These are phyloP conservation scores for Penicillium verhagenii DNA, from an alignment of 495 filamentous ascomycete genomes.

Conservation along the genomic window DNA sequence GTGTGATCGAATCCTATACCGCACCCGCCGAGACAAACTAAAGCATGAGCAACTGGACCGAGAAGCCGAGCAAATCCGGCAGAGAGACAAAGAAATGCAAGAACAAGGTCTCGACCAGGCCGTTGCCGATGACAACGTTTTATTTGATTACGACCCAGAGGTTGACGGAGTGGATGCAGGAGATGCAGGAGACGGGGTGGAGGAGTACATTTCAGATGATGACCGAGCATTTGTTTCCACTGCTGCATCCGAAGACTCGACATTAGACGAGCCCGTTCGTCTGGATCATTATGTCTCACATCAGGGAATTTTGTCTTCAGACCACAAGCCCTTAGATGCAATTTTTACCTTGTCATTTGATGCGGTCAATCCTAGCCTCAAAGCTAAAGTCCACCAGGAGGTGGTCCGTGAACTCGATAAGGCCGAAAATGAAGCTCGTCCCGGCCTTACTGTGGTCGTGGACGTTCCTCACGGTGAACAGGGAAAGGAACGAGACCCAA, in stretches of 20 bases:
- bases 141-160: conserved; percentile 90
- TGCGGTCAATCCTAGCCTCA: conserved; percentile 77
- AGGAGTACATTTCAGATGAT: conserved; percentile 52
- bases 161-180: conserved; percentile 52
- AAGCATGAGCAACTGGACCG: conserved; percentile 65
- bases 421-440: conserved; percentile 88
- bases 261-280: conserved; percentile 48
- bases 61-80: conserved; percentile 64
- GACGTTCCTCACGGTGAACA: conserved; percentile 52
- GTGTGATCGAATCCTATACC: conserved; percentile 95
- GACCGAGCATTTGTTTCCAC: conserved; percentile 22
- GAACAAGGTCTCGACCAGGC: conserved; percentile 71
- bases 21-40: conserved; percentile 67
- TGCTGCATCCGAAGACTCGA: conserved; percentile 11
- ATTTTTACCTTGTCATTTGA: conserved; percentile 81
- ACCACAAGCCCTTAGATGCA: conserved; percentile 89
- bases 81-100: conserved; percentile 82
- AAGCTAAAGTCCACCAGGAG: conserved; percentile 78
- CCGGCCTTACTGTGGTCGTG: conserved; percentile 78
- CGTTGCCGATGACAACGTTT: conserved; percentile 73
- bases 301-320: conserved; percentile 84
- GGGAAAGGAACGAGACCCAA: conserved; percentile 42
- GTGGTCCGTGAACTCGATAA: conserved; percentile 86
- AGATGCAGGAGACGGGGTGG: conserved; percentile 37
- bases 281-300: conserved; percentile 82